Percentiles rank a stretch among this genome's conserved stretches.
phyloP scores from a whole-genome alignment of 495 filamentous ascomycete genomes.

The Aspergillus sclerotioniger region DNA sequence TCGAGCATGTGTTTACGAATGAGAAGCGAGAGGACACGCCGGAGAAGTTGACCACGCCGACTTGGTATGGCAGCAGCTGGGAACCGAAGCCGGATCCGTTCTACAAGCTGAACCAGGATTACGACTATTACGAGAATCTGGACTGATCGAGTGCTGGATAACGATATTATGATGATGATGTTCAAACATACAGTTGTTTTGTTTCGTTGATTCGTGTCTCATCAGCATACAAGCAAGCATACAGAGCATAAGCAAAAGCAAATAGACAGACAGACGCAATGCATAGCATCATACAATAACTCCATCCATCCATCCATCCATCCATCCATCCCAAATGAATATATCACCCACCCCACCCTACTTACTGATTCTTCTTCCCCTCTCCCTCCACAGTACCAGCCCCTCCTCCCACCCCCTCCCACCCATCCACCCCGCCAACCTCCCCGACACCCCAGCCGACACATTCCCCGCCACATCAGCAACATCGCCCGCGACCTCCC shows the following conservation, averaged over 20 bases:
- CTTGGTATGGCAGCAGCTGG: slow-evolving; percentile 33
- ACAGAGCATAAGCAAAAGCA: not conserved
- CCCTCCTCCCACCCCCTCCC: too few species aligned
- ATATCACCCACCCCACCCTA: too few species aligned
- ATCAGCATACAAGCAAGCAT: not conserved
- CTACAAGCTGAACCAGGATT: slow-evolving; percentile 33
- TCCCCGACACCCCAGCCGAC: too few species aligned
- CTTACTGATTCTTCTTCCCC: too few species aligned
- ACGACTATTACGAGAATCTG: slow-evolving; percentile 28
- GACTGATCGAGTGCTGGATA: not conserved
- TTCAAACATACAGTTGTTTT: not conserved
- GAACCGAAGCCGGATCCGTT: slow-evolving; percentile 32
- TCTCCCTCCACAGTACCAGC: too few species aligned
- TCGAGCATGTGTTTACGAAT: slow-evolving; percentile 39
- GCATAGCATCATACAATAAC: not conserved
- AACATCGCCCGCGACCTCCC: too few species aligned
- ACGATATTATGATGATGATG: not conserved
- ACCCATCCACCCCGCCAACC: too few species aligned
- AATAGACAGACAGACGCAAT: not conserved
- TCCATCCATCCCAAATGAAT: too few species aligned
- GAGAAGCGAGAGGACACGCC: slow-evolving; percentile 30
- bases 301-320: too few species aligned
- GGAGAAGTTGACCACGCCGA: slow-evolving; percentile 28
- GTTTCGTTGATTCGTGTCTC: slow-evolving; percentile 4
- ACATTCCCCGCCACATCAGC: too few species aligned